Conservation (phyloP, 306 rosid species). For the Quercus berberidifolia region DNA sequence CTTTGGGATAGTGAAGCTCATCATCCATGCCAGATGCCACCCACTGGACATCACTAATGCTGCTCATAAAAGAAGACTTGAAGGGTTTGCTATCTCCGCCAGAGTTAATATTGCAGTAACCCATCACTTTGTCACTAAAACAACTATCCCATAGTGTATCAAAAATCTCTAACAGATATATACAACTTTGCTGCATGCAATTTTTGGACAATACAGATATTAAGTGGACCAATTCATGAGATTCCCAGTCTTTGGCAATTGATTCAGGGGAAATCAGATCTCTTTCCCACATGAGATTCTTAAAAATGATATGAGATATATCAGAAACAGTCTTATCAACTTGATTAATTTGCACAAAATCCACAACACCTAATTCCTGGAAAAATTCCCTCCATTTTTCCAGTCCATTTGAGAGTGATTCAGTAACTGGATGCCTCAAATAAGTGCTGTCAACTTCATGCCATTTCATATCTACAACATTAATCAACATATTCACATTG, state of each 20-base stretch:
- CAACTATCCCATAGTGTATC: conserved; percentile 83
- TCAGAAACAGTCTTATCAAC: conserved; percentile 60
- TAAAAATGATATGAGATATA: conserved; percentile 38
- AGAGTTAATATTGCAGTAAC: conserved; percentile 45
- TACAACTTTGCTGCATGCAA: conserved; percentile 55
- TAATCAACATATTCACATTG: conserved; percentile 52
- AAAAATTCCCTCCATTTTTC: conserved; percentile 84
- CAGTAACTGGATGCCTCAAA: conserved; percentile 64
- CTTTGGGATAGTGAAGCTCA: conserved; percentile 15
- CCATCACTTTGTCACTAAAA: conserved; percentile 61
- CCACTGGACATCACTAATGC: conserved; percentile 44
- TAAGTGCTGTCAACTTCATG: conserved; percentile 70
- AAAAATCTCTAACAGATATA: conserved; percentile 67
- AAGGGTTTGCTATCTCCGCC: conserved; percentile 44
- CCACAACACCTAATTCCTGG: conserved; percentile 63
- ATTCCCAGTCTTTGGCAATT: conserved; percentile 79
- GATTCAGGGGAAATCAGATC: conserved; percentile 59
- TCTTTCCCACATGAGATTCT: conserved; percentile 47
- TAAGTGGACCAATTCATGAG: conserved; percentile 63
- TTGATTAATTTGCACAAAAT: conserved; percentile 64
- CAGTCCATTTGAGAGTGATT: conserved; percentile 48
- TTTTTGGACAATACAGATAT: conserved; percentile 47
- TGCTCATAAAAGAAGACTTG: conserved; percentile 64
- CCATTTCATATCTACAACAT: conserved; percentile 61
- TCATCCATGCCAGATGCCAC: too few species aligned